These are phyloP conservation scores for Penicillium sp. DNA, from an alignment of 2,329 filamentous ascomycete species.

Conservation along the genomic window DNA sequence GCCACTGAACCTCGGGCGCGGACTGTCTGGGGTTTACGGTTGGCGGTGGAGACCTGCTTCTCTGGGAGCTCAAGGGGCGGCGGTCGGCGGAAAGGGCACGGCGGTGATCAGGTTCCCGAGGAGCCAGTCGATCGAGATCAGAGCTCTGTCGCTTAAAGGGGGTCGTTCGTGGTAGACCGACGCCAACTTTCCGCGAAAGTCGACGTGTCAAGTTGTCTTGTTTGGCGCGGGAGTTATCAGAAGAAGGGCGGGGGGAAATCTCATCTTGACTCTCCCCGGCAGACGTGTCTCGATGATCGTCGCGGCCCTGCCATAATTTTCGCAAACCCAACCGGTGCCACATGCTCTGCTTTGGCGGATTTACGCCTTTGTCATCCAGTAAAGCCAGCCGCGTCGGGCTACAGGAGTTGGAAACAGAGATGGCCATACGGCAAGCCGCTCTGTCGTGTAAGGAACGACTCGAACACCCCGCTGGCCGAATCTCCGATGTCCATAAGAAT, in stretches of 20 bases:
- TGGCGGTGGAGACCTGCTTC: slow-evolving; percentile 43
- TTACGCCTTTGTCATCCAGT: slow-evolving; percentile 30
- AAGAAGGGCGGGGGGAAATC: slow-evolving; percentile 15
- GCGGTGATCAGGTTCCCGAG: slow-evolving; percentile 60
- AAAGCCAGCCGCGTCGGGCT: slow-evolving; percentile 36
- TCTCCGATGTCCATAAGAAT: slow-evolving; percentile 37
- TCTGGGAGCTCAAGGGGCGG: slow-evolving; percentile 41
- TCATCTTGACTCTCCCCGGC: slow-evolving; percentile 19
- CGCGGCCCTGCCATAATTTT: slow-evolving; percentile 40
- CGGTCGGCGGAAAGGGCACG: slow-evolving; percentile 63
- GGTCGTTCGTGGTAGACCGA: slow-evolving; percentile 70
- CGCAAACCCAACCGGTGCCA: slow-evolving; percentile 44
- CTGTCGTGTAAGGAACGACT: slow-evolving; percentile 32
- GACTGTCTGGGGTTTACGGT: slow-evolving; percentile 37
- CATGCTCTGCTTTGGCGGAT: slow-evolving; percentile 40
- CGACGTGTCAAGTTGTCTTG: slow-evolving; percentile 35
- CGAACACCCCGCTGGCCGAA: slow-evolving; percentile 32
- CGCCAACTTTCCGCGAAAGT: slow-evolving; percentile 58
- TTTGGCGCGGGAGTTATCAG: slow-evolving; percentile 18
- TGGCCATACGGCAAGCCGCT: slow-evolving; percentile 39
- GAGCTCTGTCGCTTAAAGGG: slow-evolving; percentile 83
- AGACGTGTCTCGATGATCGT: slow-evolving; percentile 35
- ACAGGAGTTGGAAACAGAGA: slow-evolving; percentile 38
- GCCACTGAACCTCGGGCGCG: slow-evolving; percentile 41
- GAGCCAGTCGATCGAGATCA: slow-evolving; percentile 71